phyloP scores from a whole-genome alignment of 257 asterid species.

The Capsicum pubescens region DNA sequence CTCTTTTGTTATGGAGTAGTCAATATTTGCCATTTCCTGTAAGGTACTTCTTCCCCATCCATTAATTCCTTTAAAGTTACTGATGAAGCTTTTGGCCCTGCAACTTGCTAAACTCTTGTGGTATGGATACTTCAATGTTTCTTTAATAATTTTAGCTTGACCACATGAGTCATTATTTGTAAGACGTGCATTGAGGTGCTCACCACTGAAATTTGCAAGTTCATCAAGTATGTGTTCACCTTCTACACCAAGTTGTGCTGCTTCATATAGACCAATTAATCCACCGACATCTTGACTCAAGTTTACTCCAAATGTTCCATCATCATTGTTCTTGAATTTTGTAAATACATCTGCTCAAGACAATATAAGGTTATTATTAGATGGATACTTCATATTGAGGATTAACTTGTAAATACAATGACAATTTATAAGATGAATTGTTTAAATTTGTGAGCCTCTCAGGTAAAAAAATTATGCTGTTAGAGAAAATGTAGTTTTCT shows the following conservation, averaged over 20 bases:
- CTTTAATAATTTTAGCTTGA: slow-evolving; percentile 26
- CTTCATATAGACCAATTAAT: slow-evolving; percentile 54
- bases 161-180: not conserved
- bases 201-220: slow-evolving; percentile 43
- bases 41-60: slow-evolving; percentile 40
- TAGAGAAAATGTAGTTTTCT: no score
- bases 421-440: no score
- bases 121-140: slow-evolving; percentile 47
- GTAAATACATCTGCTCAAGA: slow-evolving; percentile 45
- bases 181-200: slow-evolving; percentile 25
- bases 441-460: no score
- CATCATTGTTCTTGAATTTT: slow-evolving; percentile 43
- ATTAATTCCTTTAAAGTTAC: slow-evolving; percentile 22
- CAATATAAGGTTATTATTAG: not conserved
- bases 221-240: slow-evolving; percentile 55
- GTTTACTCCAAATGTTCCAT: slow-evolving; percentile 39
- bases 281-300: slow-evolving; percentile 37
- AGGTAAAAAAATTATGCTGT: no score
- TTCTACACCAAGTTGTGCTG: slow-evolving; percentile 51
- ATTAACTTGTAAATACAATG: no score
- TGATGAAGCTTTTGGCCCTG: slow-evolving; percentile 20
- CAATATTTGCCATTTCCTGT: slow-evolving; percentile 43
- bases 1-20: slow-evolving; percentile 28
- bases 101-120: slow-evolving; percentile 47
- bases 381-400: no score